Percentiles rank a stretch among this genome's conserved stretches.
phyloP scores from a whole-genome alignment of 768 basidiomycete genomes.

The Lactifluus piperatus region DNA sequence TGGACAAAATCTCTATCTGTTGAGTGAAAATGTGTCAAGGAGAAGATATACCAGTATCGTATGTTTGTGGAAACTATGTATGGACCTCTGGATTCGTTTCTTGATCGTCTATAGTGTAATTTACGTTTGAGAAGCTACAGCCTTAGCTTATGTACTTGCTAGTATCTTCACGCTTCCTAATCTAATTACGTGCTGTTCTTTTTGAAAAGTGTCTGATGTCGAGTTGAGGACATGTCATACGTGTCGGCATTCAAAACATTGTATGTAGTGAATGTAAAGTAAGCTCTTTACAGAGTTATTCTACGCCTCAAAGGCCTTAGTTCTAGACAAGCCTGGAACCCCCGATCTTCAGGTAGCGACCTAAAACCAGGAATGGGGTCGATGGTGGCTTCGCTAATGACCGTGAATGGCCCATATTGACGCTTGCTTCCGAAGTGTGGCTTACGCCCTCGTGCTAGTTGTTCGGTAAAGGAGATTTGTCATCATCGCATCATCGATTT shows the following conservation, averaged over 20 bases:
- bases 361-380: too few species aligned
- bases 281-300: not conserved
- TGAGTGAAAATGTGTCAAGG: not conserved
- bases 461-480: too few species aligned
- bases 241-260: too few species aligned
- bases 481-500: constrained; percentile 7
- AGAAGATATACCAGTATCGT: too few species aligned
- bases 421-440: not conserved
- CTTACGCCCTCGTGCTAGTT: not conserved
- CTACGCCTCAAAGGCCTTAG: not conserved
- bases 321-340: not conserved
- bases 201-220: not conserved
- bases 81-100: not conserved
- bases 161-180: not conserved
- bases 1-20: too few species aligned
- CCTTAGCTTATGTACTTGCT: not conserved
- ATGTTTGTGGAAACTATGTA: not conserved
- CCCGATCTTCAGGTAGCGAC: too few species aligned
- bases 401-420: too few species aligned
- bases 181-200: too few species aligned
- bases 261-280: too few species aligned
- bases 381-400: too few species aligned
- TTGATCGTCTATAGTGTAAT: not conserved
- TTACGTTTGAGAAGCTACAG: not conserved
- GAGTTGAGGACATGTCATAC: not conserved